Percentiles rank a stretch among this genome's conserved stretches.
These are phyloP conservation scores for Corchorus olitorius DNA, from an alignment of 345 rosid species.

Conservation along the genomic window DNA sequence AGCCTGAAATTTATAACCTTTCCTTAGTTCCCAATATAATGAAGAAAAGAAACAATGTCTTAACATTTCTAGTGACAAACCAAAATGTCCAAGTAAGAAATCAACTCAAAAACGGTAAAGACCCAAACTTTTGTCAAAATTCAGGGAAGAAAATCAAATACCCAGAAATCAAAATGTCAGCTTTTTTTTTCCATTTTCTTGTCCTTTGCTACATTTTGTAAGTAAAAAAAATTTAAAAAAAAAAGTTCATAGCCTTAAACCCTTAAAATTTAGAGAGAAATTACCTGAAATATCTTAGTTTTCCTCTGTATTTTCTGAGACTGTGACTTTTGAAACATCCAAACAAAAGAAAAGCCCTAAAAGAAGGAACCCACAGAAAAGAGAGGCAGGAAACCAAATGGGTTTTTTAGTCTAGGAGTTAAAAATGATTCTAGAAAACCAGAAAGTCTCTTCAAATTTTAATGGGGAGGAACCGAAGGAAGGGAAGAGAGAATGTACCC, in stretches of 20 bases:
- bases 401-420: conserved; percentile 4
- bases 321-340: neutral
- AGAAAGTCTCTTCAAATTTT: neutral
- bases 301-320: neutral
- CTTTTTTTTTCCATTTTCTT: neutral
- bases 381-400: neutral
- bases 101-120: neutral
- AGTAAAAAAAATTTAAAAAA: neutral
- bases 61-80: neutral
- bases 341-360: neutral
- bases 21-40: neutral
- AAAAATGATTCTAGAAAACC: neutral
- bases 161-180: neutral
- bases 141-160: neutral
- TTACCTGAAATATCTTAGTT: conserved; percentile 16
- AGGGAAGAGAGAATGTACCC: neutral
- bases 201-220: neutral
- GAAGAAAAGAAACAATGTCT: neutral
- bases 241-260: neutral
- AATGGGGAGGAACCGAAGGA: neutral
- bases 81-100: neutral
- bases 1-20: neutral
- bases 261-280: neutral
- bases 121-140: neutral
- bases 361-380: neutral